Conservation (phyloP, 1,139 yeast species). For the Barnettozyma hawaiiensis region DNA sequence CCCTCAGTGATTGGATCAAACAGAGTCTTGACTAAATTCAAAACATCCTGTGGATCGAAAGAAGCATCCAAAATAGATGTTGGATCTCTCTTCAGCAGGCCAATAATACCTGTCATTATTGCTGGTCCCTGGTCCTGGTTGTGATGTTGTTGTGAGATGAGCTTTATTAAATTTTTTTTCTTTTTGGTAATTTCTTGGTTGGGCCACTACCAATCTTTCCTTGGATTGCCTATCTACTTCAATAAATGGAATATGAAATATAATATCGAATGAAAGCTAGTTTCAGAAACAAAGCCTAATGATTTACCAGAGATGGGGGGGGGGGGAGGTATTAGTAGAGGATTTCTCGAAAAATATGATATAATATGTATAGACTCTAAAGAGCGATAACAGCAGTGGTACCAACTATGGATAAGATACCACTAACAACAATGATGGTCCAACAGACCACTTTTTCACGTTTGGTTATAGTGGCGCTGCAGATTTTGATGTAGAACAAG, state of each 20-base stretch:
- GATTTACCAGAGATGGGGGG: background rate
- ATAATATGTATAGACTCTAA: slow-evolving; percentile 1
- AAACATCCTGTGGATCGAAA: slow-evolving; percentile 22
- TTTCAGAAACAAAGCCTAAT: background rate
- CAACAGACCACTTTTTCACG: slow-evolving; percentile 38
- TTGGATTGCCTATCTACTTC: no score
- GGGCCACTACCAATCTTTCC: slow-evolving; percentile 1
- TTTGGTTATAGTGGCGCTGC: slow-evolving; percentile 39
- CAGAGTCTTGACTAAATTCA: slow-evolving; percentile 43
- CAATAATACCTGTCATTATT: slow-evolving; percentile 11
- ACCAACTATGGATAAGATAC: slow-evolving; percentile 47
- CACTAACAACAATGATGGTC: slow-evolving; percentile 41
- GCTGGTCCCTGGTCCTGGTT: background rate
- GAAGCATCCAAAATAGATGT: slow-evolving; percentile 16
- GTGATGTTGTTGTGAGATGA: slow-evolving; percentile 3
- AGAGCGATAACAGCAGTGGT: slow-evolving; percentile 35
- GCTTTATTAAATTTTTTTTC: background rate
- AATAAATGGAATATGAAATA: no score
- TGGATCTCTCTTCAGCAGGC: slow-evolving; percentile 11
- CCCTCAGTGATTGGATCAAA: slow-evolving; percentile 61
- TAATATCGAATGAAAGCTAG: background rate
- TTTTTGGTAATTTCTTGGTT: background rate
- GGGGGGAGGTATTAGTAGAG: background rate
- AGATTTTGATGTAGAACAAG: slow-evolving; percentile 58
- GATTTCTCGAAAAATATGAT: background rate